These are phyloP conservation scores for Penicillium hesseltinei DNA, from an alignment of 2,329 filamentous ascomycete genomes.

Conservation along the genomic window DNA sequence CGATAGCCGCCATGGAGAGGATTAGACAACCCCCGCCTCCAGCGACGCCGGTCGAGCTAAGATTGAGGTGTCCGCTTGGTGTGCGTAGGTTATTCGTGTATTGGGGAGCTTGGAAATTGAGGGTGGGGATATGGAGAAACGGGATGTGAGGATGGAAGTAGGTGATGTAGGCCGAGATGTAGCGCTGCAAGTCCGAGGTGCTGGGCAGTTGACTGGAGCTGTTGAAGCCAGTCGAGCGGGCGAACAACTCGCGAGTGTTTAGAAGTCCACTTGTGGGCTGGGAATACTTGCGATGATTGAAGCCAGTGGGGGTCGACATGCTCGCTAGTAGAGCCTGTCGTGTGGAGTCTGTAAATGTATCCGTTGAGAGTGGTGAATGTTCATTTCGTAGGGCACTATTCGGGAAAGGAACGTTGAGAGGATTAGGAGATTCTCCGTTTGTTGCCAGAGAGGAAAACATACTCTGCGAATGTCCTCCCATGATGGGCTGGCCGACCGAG, in stretches of 20 bases:
- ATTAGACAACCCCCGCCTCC: conserved; percentile 84
- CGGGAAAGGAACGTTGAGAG: conserved; percentile 47
- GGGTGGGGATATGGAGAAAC: conserved; percentile 87
- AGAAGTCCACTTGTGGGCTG: conserved; percentile 56
- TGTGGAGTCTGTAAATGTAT: conserved; percentile 66
- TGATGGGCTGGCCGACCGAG: conserved; percentile 68
- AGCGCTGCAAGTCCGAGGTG: conserved; percentile 83
- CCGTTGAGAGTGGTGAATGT: conserved; percentile 60
- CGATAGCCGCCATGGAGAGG: conserved; percentile 83
- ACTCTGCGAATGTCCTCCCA: conserved; percentile 61
- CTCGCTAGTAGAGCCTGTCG: conserved; percentile 62
- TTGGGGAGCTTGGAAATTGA: conserved; percentile 81
- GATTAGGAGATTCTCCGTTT: conserved; percentile 47
- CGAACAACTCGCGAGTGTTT: conserved; percentile 37
- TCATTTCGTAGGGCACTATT: conserved; percentile 64
- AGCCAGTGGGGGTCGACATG: conserved; percentile 58
- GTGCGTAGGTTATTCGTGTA: conserved; percentile 61
- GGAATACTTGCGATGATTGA: conserved; percentile 59
- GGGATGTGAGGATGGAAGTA: conserved; percentile 94
- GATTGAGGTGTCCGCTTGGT: conserved; percentile 52
- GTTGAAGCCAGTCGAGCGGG: conserved; percentile 37
- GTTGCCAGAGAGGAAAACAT: conserved; percentile 48
- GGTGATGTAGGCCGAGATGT: conserved; percentile 82
- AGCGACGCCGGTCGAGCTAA: conserved; percentile 55
- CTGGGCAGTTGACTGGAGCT: conserved; percentile 64